Evolutionary conservation across 495 filamentous ascomycete genomes (phyloP).

Genomic region (Amphirosellinia nigrospora): DNA sequence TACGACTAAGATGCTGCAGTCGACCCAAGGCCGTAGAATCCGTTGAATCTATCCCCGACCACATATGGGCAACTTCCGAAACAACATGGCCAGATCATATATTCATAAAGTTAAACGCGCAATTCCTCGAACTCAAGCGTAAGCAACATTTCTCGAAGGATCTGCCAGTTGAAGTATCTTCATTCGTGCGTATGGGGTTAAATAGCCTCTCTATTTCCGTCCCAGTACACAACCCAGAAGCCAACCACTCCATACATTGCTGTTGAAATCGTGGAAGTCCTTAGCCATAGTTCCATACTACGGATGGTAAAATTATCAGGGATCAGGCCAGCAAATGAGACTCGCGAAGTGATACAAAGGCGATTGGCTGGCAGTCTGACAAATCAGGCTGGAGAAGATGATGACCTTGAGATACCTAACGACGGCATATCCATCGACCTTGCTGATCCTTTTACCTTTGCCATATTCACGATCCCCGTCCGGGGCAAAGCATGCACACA

Average conservation of each 20-base stretch:
- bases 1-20: slow-evolving; percentile 47
- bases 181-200: slow-evolving; percentile 52
- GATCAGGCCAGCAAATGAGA: slow-evolving; percentile 43
- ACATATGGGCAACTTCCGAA: slow-evolving; percentile 66
- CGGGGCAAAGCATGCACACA: slow-evolving; percentile 68
- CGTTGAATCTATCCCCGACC: slow-evolving; percentile 34
- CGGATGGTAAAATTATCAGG: slow-evolving; percentile 43
- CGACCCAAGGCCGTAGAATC: slow-evolving; percentile 3
- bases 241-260: slow-evolving; percentile 57
- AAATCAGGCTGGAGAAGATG: slow-evolving; percentile 52
- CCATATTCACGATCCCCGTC: slow-evolving; percentile 72
- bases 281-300: slow-evolving; percentile 57
- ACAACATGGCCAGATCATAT: slow-evolving; percentile 75
- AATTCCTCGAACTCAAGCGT: slow-evolving; percentile 62
- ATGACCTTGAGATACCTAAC: slow-evolving; percentile 70
- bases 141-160: slow-evolving; percentile 76
- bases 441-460: slow-evolving; percentile 74
- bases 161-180: slow-evolving; percentile 74
- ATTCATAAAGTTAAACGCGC: slow-evolving; percentile 71
- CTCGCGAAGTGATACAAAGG: slow-evolving; percentile 55
- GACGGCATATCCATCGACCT: slow-evolving; percentile 73
- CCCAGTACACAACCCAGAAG: slow-evolving; percentile 38
- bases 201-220: slow-evolving; percentile 67
- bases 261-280: slow-evolving; percentile 66
- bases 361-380: slow-evolving; percentile 45